Percentiles rank a stretch among this genome's conserved stretches.
phyloP scores from a whole-genome alignment of 2,329 filamentous ascomycete genomes.

The Neonectria neomacrospora region DNA sequence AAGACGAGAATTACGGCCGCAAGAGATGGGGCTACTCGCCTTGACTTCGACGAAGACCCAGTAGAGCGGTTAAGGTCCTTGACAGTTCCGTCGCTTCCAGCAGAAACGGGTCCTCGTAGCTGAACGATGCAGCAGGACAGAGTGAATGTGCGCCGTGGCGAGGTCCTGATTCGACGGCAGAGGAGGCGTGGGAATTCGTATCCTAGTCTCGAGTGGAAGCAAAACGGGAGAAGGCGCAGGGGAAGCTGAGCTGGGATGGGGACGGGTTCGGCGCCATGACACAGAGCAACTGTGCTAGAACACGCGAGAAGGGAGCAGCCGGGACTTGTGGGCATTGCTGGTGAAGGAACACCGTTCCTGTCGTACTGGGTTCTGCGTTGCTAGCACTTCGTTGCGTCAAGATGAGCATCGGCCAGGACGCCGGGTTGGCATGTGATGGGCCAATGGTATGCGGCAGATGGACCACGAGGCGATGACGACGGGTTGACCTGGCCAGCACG shows the following conservation, averaged over 20 bases:
- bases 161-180: conserved; percentile 35
- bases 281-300: conserved; percentile 11
- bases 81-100: conserved; percentile 19
- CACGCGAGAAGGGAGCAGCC: conserved; percentile 12
- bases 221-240: conserved; percentile 10
- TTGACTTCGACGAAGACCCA: conserved; percentile 23
- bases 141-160: conserved; percentile 33
- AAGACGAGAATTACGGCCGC: background rate
- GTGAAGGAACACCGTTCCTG: conserved; percentile 9
- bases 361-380: conserved; percentile 10
- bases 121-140: background rate
- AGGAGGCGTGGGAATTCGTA: background rate
- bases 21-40: conserved; percentile 6
- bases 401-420: conserved; percentile 4
- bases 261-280: conserved; percentile 23
- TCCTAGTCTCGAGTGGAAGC: conserved; percentile 21
- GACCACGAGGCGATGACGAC: conserved; percentile 34
- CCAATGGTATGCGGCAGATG: conserved; percentile 34
- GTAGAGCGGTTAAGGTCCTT: conserved; percentile 29
- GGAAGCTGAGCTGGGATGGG: conserved; percentile 7
- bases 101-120: conserved; percentile 17
- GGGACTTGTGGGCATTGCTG: background rate
- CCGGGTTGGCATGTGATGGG: background rate
- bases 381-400: background rate
- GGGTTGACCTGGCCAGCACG: background rate